These are phyloP conservation scores for Rhizopogon rudus DNA, from an alignment of 768 basidiomycete species.

Conservation along the genomic window DNA sequence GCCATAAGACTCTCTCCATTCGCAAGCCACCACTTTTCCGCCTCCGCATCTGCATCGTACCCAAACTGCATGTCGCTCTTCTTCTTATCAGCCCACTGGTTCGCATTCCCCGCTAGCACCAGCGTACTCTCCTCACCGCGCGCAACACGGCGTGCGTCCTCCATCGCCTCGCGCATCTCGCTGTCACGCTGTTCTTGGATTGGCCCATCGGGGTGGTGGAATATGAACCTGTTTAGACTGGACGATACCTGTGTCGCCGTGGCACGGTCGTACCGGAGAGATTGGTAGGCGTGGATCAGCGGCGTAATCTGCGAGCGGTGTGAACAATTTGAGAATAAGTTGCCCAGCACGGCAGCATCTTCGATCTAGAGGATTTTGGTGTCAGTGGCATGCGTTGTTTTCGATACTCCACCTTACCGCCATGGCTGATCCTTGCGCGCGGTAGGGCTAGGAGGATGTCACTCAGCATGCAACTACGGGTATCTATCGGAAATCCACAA, in stretches of 20 bases:
- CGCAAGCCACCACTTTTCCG: slow-evolving; percentile 46
- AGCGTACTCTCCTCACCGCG: slow-evolving; percentile 10
- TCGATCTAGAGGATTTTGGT: slow-evolving; percentile 23
- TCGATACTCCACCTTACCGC: slow-evolving; percentile 30
- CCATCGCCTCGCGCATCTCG: slow-evolving; percentile 49
- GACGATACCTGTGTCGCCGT: slow-evolving; percentile 46
- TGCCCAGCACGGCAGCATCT: slow-evolving; percentile 37
- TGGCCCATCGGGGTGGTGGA: slow-evolving; percentile 53
- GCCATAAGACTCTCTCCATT: slow-evolving; percentile 20
- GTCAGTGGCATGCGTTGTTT: neutral
- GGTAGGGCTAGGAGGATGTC: slow-evolving; percentile 35
- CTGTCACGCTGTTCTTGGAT: slow-evolving; percentile 47
- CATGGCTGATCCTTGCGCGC: slow-evolving; percentile 53
- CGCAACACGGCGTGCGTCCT: slow-evolving; percentile 25
- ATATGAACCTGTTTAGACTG: slow-evolving; percentile 46
- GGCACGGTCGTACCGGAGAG: slow-evolving; percentile 46
- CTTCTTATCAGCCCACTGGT: slow-evolving; percentile 55
- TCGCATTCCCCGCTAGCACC: slow-evolving; percentile 32
- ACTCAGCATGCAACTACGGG: neutral
- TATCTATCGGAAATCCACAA: neutral
- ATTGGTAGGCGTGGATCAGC: slow-evolving; percentile 50
- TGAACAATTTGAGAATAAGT: slow-evolving; percentile 45
- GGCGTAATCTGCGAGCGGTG: slow-evolving; percentile 36
- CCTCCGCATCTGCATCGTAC: slow-evolving; percentile 50
- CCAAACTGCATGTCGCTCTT: slow-evolving; percentile 45